These are phyloP conservation scores for Tricholoma sp. DNA, from an alignment of 768 basidiomycete genomes.

Conservation along the genomic window DNA sequence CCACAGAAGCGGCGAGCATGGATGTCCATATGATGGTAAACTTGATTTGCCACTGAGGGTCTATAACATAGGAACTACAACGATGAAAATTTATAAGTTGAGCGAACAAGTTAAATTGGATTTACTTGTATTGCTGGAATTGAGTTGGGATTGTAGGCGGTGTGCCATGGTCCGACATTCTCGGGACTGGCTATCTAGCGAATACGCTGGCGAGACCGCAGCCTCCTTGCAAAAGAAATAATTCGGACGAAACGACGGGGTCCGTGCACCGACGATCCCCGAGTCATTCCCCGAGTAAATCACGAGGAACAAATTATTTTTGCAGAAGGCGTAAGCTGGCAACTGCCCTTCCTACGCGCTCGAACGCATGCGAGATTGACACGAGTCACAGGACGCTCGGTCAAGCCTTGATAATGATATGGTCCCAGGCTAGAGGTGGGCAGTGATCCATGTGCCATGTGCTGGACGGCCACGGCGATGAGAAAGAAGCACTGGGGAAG, in stretches of 20 bases:
- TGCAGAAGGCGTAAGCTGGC: background rate
- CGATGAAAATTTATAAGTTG: too few relatives aligned
- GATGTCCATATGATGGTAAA: background rate
- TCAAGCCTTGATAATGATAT: too few relatives aligned
- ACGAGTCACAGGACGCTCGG: too few relatives aligned
- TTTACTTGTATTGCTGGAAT: constrained; percentile 29
- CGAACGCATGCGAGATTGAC: too few relatives aligned
- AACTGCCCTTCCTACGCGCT: too few relatives aligned
- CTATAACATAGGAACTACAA: too few relatives aligned
- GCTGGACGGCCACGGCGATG: too few relatives aligned
- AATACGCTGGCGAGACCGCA: background rate
- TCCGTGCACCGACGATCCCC: background rate
- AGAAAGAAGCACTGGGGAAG: too few relatives aligned
- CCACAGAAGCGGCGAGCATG: background rate
- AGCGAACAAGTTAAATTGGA: too few relatives aligned
- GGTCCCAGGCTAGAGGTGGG: too few relatives aligned
- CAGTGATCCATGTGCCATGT: too few relatives aligned
- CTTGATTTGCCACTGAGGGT: background rate
- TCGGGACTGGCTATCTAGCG: too few relatives aligned
- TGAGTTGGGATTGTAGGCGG: constrained; percentile 49
- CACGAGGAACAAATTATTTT: constrained; percentile 6
- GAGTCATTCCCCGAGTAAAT: constrained; percentile 15
- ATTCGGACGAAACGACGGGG: background rate
- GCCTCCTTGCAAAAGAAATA: background rate
- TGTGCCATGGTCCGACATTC: constrained; percentile 29